phyloP scores from a whole-genome alignment of 306 rosid species.

The Styphnolobium japonicum region DNA sequence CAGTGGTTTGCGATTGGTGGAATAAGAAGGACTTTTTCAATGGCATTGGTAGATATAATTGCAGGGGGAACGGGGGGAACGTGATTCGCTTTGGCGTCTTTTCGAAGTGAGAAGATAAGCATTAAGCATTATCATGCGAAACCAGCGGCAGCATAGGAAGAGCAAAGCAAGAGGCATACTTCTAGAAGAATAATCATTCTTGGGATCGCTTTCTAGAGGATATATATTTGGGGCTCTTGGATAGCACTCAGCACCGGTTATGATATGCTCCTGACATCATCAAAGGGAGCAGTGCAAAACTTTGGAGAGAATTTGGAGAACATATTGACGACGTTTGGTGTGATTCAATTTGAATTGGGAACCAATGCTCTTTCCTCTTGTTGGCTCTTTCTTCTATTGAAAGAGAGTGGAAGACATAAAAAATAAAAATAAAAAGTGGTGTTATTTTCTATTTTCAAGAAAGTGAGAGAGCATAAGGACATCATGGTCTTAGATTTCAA shows the following conservation, averaged over 20 bases:
- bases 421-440: not conserved
- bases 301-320: not conserved
- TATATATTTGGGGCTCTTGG: not conserved
- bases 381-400: not conserved
- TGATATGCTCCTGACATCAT: not conserved
- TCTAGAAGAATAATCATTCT: slow-evolving; percentile 17
- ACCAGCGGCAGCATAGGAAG: not conserved
- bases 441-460: not conserved
- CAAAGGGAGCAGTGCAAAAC: not conserved
- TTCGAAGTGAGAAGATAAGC: not conserved
- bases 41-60: not conserved
- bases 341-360: slow-evolving; percentile 7
- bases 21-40: not conserved
- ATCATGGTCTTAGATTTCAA: not conserved
- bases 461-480: not conserved
- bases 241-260: not conserved
- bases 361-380: slow-evolving; percentile 1
- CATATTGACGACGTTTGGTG: slow-evolving; percentile 5
- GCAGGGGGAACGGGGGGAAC: slow-evolving; percentile 10
- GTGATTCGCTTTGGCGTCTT: slow-evolving; percentile 28
- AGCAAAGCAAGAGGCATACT: not conserved
- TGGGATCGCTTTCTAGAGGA: not conserved
- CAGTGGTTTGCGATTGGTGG: not conserved
- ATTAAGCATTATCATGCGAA: not conserved
- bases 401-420: not conserved